These are phyloP conservation scores for Coemansia sp. DNA, from an alignment of 192 early-diverging fungal species.

Conservation along the genomic window DNA sequence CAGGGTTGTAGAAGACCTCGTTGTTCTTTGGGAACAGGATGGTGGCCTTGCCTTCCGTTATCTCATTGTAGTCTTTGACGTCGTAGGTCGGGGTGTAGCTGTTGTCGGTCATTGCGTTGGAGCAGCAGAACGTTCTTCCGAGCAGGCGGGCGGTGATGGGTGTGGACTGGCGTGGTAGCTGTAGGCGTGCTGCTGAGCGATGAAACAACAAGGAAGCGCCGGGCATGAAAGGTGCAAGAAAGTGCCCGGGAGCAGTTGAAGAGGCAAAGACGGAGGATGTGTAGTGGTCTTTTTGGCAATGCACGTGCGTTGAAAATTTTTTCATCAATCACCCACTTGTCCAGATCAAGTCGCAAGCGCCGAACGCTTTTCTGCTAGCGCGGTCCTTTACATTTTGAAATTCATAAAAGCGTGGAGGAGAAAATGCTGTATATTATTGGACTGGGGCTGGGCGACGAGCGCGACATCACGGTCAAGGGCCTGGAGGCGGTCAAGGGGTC, in stretches of 20 bases:
- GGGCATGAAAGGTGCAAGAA: not conserved
- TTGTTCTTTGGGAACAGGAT: slow-evolving; percentile 84
- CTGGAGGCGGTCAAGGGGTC: slow-evolving; percentile 87
- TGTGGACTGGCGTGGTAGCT: not conserved
- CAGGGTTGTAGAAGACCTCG: slow-evolving; percentile 98
- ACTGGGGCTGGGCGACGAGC: slow-evolving; percentile 93
- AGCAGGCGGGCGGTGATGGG: not conserved
- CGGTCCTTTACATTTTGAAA: too few relatives aligned
- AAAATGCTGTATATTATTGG: slow-evolving; percentile 84
- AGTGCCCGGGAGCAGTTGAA: not conserved
- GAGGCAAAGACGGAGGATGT: too few relatives aligned
- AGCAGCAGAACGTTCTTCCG: not conserved
- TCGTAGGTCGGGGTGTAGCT: slow-evolving; percentile 26
- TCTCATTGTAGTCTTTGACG: slow-evolving; percentile 58
- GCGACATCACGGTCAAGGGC: slow-evolving; percentile 96
- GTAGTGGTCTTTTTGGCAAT: too few relatives aligned
- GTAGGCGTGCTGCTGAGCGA: not conserved
- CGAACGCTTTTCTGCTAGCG: not conserved
- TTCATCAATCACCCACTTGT: too few relatives aligned
- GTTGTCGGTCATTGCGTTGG: slow-evolving; percentile 15
- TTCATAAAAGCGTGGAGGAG: too few relatives aligned
- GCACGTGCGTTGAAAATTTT: too few relatives aligned
- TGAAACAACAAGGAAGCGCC: not conserved
- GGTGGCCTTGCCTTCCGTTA: slow-evolving; percentile 77
- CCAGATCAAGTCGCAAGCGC: too few relatives aligned